phyloP scores from a whole-genome alignment of 352 stramenopile genomes.

The Phytophthora brassicae region DNA sequence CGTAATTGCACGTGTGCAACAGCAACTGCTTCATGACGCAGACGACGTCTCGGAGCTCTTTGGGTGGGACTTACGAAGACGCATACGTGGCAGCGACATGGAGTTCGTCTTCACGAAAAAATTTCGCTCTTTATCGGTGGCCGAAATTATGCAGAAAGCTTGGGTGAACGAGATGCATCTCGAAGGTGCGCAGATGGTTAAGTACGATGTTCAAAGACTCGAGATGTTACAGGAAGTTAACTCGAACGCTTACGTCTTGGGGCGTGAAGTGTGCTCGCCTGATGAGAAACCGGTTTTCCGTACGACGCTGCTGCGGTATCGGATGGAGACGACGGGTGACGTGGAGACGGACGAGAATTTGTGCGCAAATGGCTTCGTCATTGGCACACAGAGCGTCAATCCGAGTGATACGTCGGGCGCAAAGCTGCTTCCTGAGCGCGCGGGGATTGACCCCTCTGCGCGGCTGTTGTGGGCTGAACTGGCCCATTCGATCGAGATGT shows the following conservation, averaged over 20 bases:
- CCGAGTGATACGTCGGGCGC: slow-evolving; percentile 34
- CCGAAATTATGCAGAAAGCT: slow-evolving; percentile 45
- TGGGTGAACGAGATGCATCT: slow-evolving; percentile 47
- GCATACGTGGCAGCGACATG: slow-evolving; percentile 43
- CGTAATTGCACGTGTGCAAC: slow-evolving; percentile 34
- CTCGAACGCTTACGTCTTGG: slow-evolving; percentile 43
- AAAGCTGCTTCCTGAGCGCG: slow-evolving; percentile 34
- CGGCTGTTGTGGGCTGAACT: slow-evolving; percentile 48
- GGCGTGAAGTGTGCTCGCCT: slow-evolving; percentile 45
- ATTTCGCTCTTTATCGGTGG: slow-evolving; percentile 37
- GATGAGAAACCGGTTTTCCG: slow-evolving; percentile 48
- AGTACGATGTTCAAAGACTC: slow-evolving; percentile 50
- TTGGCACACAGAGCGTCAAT: slow-evolving; percentile 56
- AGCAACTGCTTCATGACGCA: slow-evolving; percentile 21
- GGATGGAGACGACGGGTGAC: slow-evolving; percentile 36
- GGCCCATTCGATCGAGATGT: slow-evolving; percentile 45
- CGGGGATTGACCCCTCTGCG: slow-evolving; percentile 30
- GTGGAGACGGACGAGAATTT: slow-evolving; percentile 17
- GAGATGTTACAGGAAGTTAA: slow-evolving; percentile 48
- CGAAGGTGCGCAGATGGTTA: slow-evolving; percentile 42
- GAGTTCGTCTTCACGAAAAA: slow-evolving; percentile 51
- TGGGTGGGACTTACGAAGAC: slow-evolving; percentile 45
- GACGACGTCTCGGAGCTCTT: slow-evolving; percentile 39
- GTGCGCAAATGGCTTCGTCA: slow-evolving; percentile 35
- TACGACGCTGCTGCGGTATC: slow-evolving; percentile 48